A percentile compares a stretch with the other conserved stretches of the same genome.
These are phyloP conservation scores for Pseudogymnoascus sp. DNA, from an alignment of 2,329 filamentous ascomycete genomes.

Conservation along the genomic window DNA sequence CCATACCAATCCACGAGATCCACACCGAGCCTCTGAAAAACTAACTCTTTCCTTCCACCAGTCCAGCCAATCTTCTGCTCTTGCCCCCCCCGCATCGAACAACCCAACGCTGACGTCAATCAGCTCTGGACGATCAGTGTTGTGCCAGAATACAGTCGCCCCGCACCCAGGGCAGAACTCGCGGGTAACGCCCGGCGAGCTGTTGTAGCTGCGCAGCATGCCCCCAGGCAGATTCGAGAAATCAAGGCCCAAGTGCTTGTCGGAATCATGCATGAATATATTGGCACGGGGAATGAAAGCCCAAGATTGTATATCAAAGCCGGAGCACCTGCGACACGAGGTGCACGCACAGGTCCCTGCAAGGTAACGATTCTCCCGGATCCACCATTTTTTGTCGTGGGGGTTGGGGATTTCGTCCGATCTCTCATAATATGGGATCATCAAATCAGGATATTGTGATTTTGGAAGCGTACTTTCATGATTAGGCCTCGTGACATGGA, in stretches of 20 bases:
- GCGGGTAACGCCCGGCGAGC: slow-evolving; percentile 44
- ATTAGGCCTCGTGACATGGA: slow-evolving; percentile 49
- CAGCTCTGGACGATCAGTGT: slow-evolving; percentile 42
- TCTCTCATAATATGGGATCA: slow-evolving; percentile 37
- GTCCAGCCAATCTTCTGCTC: slow-evolving; percentile 50
- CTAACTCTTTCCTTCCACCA: slow-evolving; percentile 54
- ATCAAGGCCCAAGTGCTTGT: not conserved
- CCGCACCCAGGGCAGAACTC: slow-evolving; percentile 57
- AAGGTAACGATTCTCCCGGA: slow-evolving; percentile 34
- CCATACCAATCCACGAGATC: not conserved
- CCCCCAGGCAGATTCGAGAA: slow-evolving; percentile 28
- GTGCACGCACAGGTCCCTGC: slow-evolving; percentile 53
- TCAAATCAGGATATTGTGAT: slow-evolving; percentile 45
- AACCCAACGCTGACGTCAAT: slow-evolving; percentile 58
- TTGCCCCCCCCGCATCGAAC: slow-evolving; percentile 42
- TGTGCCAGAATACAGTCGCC: slow-evolving; percentile 56
- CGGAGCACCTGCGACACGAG: slow-evolving; percentile 51
- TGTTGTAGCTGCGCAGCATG: slow-evolving; percentile 45
- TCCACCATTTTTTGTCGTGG: slow-evolving; percentile 19
- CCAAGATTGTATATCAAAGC: slow-evolving; percentile 59
- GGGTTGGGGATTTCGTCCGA: slow-evolving; percentile 33
- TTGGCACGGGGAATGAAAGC: slow-evolving; percentile 54
- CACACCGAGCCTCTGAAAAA: slow-evolving; percentile 32
- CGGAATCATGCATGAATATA: slow-evolving; percentile 38
- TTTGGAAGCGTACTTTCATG: slow-evolving; percentile 34